Conservation (phyloP, 1,284 basidiomycete genomes). For the Coniferiporia sulphurascens region DNA sequence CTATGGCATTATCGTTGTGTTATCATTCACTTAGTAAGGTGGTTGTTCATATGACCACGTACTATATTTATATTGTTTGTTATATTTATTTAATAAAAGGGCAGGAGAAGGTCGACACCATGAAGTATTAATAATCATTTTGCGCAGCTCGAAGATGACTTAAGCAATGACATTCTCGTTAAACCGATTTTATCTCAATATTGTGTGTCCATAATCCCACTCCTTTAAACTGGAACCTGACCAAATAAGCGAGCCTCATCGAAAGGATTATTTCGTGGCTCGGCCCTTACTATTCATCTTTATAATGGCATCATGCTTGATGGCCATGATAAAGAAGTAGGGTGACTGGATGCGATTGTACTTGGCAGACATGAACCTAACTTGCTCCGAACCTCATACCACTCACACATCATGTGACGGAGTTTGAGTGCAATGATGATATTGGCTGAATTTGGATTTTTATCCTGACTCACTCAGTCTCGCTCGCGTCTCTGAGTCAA, state of each 20-base stretch:
- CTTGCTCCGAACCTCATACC: conserved; percentile 69
- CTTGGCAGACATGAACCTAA: too few relatives aligned
- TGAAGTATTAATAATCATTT: conserved; percentile 26
- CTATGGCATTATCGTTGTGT: too few relatives aligned
- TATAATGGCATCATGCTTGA: conserved; percentile 48
- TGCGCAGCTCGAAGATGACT: conserved; percentile 76
- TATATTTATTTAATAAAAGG: too few relatives aligned
- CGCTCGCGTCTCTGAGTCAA: too few relatives aligned
- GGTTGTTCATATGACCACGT: too few relatives aligned
- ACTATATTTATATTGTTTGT: too few relatives aligned
- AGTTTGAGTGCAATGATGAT: conserved; percentile 47
- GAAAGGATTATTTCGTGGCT: conserved; percentile 80
- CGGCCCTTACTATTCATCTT: conserved; percentile 53
- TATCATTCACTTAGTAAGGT: too few relatives aligned
- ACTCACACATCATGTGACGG: conserved; percentile 60
- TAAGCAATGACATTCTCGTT: conserved; percentile 76
- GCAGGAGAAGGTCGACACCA: conserved; percentile 73
- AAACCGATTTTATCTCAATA: conserved; percentile 70
- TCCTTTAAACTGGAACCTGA: conserved; percentile 16
- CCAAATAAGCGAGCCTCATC: conserved; percentile 69
- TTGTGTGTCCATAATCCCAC: conserved; percentile 45
- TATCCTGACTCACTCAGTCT: conserved; percentile 49
- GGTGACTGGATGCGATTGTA: conserved; percentile 10
- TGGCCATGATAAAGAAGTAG: conserved; percentile 54
- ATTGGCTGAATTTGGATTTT: conserved; percentile 79